Base-by-base conservation (phyloP, 108 stramenopile genomes). In the Seminavis robusta region DNA sequence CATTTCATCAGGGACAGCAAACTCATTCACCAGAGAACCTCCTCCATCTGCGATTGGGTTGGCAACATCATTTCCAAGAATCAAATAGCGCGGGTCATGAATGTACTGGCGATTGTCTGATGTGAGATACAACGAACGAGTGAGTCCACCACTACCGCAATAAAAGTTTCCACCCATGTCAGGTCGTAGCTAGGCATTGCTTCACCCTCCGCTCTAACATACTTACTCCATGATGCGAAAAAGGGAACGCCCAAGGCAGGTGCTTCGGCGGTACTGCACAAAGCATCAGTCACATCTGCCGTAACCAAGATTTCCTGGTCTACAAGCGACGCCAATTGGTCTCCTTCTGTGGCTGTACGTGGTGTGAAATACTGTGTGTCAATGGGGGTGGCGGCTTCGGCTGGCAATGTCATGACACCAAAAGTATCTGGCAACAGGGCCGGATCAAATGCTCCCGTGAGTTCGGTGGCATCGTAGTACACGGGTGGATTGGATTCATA, bases 31-130 rank as follows among this genome's bases (percentile, higher is more conserved):
- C 1, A 10, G 16, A 40, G 27, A 11, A 5, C 60, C 61, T 1
- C 65, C 53, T 9, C 65, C 72, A 40, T 74, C 65, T 5, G 19
- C 4, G 19, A 29, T 4, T 6, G 72, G 72, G 20, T 52, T 53
- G 10, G 67, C 66, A 10, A 74, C 5, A 4, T 65, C 67, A 29
- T 67, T 74, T 28, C 56, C 61, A 0, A 25, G 15, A 10, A 67
- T 20, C 27, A 52, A 48, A 2, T 49, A 24, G 4, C 56, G 32
- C 1, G 37, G 36, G 40, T 57, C 65, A 50, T 54, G 40, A 28
- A 66, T 40, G 26, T 25, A 42, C 19, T 56, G 41, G 8, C 34
- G 28, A n/a, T 17, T 20, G 4, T 31, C 7, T 30, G 19, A 52
- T 16, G 11, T 17, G 51, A 29, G 11, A 52, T 29, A n/a, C n/a